phyloP scores from a whole-genome alignment of 306 rosid genomes.

The Cicer bijugum region DNA sequence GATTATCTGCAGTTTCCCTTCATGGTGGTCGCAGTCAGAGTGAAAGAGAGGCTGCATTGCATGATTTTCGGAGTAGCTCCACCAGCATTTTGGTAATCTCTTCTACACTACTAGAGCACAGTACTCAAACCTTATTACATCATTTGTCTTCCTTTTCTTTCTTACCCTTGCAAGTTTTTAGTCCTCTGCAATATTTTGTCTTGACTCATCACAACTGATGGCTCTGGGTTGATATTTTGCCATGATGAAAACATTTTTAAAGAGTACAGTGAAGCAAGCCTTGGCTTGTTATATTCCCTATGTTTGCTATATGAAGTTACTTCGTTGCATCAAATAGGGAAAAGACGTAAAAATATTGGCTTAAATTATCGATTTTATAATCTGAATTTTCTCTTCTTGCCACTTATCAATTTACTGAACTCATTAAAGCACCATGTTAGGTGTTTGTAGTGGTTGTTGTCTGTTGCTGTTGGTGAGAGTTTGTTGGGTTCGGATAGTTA shows the following conservation, averaged over 20 bases:
- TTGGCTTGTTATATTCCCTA: conserved; percentile 5
- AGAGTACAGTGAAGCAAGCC: conserved; percentile 11
- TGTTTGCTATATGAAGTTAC: conserved; percentile 22
- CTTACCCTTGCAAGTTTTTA: background rate
- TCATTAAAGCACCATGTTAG: conserved; percentile 13
- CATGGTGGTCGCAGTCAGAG: conserved; percentile 89
- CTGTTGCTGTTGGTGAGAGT: background rate
- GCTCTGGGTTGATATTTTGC: conserved; percentile 11
- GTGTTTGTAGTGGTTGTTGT: conserved; percentile 5
- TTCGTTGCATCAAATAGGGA: conserved; percentile 1
- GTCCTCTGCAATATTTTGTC: background rate
- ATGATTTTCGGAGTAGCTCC: conserved; percentile 73
- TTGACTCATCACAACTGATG: conserved; percentile 1
- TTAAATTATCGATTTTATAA: background rate
- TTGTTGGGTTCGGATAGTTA: background rate
- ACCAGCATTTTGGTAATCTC: conserved; percentile 75
- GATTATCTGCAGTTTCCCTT: conserved; percentile 82
- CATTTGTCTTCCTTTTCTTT: background rate
- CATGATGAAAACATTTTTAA: conserved; percentile 13
- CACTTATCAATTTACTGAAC: conserved; percentile 6
- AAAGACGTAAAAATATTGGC: conserved; percentile 5
- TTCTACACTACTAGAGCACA: conserved; percentile 1
- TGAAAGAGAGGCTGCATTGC: conserved; percentile 87
- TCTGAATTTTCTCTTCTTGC: background rate
- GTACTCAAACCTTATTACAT: background rate